Percentiles rank a stretch among this genome's conserved stretches.
These are phyloP conservation scores for Acrasis kona DNA, from an alignment of 78 protist genomes.

Conservation along the genomic window DNA sequence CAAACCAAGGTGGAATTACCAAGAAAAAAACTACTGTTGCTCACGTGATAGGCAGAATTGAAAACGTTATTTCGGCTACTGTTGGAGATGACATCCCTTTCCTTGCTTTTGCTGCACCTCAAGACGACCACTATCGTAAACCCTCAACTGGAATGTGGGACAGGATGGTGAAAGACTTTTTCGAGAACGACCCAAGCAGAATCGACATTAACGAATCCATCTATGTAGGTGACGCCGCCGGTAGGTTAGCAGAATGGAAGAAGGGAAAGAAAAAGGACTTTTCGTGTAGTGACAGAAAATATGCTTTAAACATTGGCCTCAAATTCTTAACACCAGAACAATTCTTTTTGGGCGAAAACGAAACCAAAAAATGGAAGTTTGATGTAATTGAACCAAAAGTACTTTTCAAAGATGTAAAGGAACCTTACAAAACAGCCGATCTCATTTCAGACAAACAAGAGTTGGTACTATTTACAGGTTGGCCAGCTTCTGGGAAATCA, in stretches of 20 bases:
- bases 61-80: background rate
- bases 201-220: slow-evolving; percentile 10
- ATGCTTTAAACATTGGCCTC: slow-evolving; percentile 46
- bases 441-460: slow-evolving; percentile 19
- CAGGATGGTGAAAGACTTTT: background rate
- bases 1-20: slow-evolving; percentile 47
- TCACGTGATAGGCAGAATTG: slow-evolving; percentile 10
- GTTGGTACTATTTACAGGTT: slow-evolving; percentile 53
- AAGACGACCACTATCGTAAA: slow-evolving; percentile 17
- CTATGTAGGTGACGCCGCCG: slow-evolving; percentile 75
- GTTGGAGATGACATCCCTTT: slow-evolving; percentile 8
- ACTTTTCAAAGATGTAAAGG: slow-evolving; percentile 6
- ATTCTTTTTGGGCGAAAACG: slow-evolving; percentile 46
- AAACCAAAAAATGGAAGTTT: background rate
- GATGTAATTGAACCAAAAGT: background rate
- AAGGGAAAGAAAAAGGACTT: slow-evolving; percentile 58
- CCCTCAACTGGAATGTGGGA: slow-evolving; percentile 43
- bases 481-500: slow-evolving; percentile 64
- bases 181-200: background rate
- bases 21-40: background rate
- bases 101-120: slow-evolving; percentile 12
- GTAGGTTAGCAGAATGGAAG: slow-evolving; percentile 34
- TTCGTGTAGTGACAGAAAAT: slow-evolving; percentile 55
- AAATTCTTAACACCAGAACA: slow-evolving; percentile 71
- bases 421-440: background rate